Conservation (phyloP, 805 yeast species). For the Teunomyces pallodes region DNA sequence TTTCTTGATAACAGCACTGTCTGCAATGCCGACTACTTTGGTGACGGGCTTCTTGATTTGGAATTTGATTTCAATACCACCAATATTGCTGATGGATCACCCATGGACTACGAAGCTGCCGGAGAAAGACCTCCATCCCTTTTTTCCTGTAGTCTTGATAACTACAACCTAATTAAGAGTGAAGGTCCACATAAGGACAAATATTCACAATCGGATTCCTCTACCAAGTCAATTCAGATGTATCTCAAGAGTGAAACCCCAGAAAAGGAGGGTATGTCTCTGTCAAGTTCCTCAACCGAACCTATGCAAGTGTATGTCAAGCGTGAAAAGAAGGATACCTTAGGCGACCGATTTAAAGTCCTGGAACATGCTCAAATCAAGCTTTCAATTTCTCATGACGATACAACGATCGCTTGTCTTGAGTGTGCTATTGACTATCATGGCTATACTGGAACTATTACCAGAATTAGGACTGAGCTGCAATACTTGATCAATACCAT, state of each 20-base stretch:
- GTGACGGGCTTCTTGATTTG: background rate
- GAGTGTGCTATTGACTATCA: conserved; percentile 6
- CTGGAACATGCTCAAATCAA: background rate
- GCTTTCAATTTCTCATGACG: background rate
- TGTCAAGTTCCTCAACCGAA: background rate
- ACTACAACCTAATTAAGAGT: background rate
- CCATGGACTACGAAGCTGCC: background rate
- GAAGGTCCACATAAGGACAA: background rate
- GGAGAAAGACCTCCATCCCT: background rate
- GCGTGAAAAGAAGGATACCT: background rate
- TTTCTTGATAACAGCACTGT: background rate
- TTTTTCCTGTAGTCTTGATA: background rate
- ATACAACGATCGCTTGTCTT: conserved; percentile 7
- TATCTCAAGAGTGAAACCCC: background rate
- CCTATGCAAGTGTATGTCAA: background rate
- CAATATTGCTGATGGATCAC: background rate
- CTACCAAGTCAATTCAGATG: background rate
- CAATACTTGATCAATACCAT: conserved; percentile 5
- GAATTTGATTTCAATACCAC: background rate
- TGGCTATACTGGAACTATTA: conserved; percentile 7
- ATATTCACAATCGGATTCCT: background rate
- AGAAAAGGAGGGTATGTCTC: background rate
- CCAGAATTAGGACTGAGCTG: background rate
- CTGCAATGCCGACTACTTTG: background rate
- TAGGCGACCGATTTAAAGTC: background rate